Base-by-base conservation (phyloP, 768 basidiomycete species). In the Dacryopinax spathularia region DNA sequence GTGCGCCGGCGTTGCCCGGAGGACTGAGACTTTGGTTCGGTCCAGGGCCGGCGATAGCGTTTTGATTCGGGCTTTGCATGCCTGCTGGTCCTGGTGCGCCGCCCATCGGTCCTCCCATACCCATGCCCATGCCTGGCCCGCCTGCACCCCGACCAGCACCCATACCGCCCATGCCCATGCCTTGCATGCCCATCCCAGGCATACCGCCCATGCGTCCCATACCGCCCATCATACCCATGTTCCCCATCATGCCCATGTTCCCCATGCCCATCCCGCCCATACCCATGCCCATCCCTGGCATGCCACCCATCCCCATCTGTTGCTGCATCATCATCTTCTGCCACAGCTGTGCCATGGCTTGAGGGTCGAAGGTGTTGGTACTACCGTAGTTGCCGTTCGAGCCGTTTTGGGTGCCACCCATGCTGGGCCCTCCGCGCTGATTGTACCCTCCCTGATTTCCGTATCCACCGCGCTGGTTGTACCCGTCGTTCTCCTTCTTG, bases 291-390 rank as follows among this genome's bases (percentile, higher is more conserved):
- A 68, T 68, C 69, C 66, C 69, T 62, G 36, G 69, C 25, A 65
- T 70, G 69, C 72, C 25, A 56, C 72, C 75, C 1, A 79, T 80
- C 35, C 83, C 82, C 59, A 88, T 82, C 77, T 89, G 87, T 71
- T 87, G 85, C 48, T 56, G 48, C 48, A 56, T 56, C 80, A 91
- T 87, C 95, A 98, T 97, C 66, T 91, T 87, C 34, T 93, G 91
- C 75, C 96, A 98, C 65, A 97, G 84, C 63, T 87, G 83, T 0
- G 91, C 91, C 72, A 98, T 85, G 1, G 90, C 90, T 67, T 91
- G 88, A 0, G 94, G 91, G 72, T 97, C 94, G 71, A 97, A 95
- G 0, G 88, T 48, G 34, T 43, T 61, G 63, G 62, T 65, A 16
- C 61, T 64, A 36, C 66, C 61, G 36, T 61, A 27, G 66, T 65